Conservation (phyloP, 2,329 filamentous ascomycete species). For the Calonectria hongkongensis region DNA sequence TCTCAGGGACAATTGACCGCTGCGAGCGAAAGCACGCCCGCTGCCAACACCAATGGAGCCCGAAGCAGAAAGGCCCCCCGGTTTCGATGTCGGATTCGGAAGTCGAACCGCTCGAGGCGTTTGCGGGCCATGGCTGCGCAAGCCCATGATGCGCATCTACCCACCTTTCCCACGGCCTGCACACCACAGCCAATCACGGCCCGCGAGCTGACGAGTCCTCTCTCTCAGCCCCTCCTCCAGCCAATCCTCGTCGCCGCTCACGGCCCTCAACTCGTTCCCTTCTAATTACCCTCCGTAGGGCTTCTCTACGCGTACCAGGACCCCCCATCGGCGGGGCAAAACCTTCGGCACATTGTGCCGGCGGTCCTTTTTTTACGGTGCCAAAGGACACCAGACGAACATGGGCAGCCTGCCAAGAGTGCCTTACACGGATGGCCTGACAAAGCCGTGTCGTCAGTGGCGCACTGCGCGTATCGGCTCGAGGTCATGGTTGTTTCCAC, state of each 20-base stretch:
- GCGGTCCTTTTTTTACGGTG: slow-evolving; percentile 33
- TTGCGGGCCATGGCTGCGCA: slow-evolving; percentile 44
- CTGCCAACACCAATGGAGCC: too few species aligned
- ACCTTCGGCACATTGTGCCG: slow-evolving; percentile 47
- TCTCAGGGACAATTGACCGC: neutral
- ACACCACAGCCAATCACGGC: slow-evolving; percentile 54
- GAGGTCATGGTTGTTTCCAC: neutral
- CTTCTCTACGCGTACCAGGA: slow-evolving; percentile 20
- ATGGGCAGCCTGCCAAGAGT: slow-evolving; percentile 32
- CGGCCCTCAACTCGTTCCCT: slow-evolving; percentile 22
- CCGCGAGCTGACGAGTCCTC: slow-evolving; percentile 60
- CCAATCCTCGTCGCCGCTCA: slow-evolving; percentile 17
- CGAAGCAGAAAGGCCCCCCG: neutral
- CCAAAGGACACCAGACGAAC: slow-evolving; percentile 27
- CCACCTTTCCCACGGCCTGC: slow-evolving; percentile 32
- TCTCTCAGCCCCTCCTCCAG: slow-evolving; percentile 42
- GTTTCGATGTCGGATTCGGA: slow-evolving; percentile 4
- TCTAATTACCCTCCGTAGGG: slow-evolving; percentile 20
- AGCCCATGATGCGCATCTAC: slow-evolving; percentile 42
- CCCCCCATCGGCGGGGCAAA: slow-evolving; percentile 40
- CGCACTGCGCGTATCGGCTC: neutral
- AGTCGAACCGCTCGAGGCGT: slow-evolving; percentile 16
- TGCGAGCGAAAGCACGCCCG: neutral
- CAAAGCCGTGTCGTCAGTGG: neutral
- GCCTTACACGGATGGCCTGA: slow-evolving; percentile 10